Base-by-base conservation (phyloP, 371 early-diverging fungal species). In the Batkoa obscura region DNA sequence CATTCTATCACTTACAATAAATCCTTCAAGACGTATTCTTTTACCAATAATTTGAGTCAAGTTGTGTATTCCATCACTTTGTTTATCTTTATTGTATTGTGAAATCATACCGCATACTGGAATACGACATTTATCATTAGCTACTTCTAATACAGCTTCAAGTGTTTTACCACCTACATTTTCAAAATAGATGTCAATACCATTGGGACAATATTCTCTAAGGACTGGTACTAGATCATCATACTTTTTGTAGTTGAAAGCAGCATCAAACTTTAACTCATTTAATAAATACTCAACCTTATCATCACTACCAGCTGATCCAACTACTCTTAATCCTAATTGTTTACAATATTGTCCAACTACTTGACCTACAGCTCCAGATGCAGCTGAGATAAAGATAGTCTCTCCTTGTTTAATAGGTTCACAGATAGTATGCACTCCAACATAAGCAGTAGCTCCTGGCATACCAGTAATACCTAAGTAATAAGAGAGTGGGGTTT, bases 211-310 rank as follows among this genome's bases (percentile, higher is more conserved):
- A 39, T 5, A 37, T 33, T 59, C 37, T 55, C 75, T 62, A 2
- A 45, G 47, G 43, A 77, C 63, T n/a, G 66, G 62, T 1, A 67
- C 68, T 31, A 58, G 59, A 5, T 63, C 49, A 9, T 64, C 63
- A 30, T 65, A 67, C 4, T 67, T 79, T 68, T 81, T 82, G 75
- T 83, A 82, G 68, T 83, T 83, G 74, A 83, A 81, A 34, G 77
- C 86, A 6, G 59, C 74, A 62, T 81, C 78, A 36, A 77, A 76
- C 0, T 72, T 70, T 34, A 75, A 56, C 33, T 66, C 67, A 34
- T 72, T 66, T 59, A 69, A 61, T 48, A 83, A 62, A 58, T 64
- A 73, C 39, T 71, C 66, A 42, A 80, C 78, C 61, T 84, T 86
- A 0, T 75, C 81, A 59, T 83, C 83, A 12, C 72, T 66, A 1